Conservation (phyloP, 768 basidiomycete species). For the Glaciozyma martinii region DNA sequence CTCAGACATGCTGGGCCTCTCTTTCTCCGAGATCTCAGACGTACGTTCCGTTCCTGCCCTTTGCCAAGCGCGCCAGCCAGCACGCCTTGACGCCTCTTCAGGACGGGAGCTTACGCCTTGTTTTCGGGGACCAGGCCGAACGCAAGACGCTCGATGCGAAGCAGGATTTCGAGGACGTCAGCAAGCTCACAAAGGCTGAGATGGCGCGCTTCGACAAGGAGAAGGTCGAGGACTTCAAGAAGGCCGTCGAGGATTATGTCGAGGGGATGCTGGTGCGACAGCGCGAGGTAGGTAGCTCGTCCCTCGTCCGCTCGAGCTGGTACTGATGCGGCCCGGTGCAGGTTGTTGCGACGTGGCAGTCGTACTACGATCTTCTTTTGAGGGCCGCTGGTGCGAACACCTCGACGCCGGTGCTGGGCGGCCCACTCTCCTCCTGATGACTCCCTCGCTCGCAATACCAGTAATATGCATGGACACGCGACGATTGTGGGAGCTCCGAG, state of each 20-base stretch:
- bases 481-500: no score
- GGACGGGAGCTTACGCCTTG: constrained; percentile 22
- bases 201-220: constrained; percentile 86
- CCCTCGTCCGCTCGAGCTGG: neutral
- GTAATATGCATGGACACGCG: no score
- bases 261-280: constrained; percentile 80
- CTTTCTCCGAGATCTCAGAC: constrained; percentile 72
- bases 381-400: constrained; percentile 11
- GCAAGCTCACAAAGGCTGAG: constrained; percentile 79
- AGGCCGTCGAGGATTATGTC: constrained; percentile 67
- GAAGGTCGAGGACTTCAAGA: constrained; percentile 86
- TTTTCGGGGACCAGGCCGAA: constrained; percentile 55
- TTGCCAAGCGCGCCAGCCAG: no score
- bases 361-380: constrained; percentile 21
- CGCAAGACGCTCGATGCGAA: constrained; percentile 70
- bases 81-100: neutral
- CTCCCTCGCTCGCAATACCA: no score
- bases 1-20: constrained; percentile 59
- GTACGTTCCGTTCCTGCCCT: constrained; percentile 41
- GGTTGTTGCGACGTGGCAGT: constrained; percentile 24
- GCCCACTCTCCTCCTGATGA: no score
- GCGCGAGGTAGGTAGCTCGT: constrained; percentile 46
- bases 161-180: constrained; percentile 79
- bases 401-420: no score
- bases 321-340: neutral